Conservation (phyloP, 1,139 yeast genomes). For the Geotrichum restrictum region DNA sequence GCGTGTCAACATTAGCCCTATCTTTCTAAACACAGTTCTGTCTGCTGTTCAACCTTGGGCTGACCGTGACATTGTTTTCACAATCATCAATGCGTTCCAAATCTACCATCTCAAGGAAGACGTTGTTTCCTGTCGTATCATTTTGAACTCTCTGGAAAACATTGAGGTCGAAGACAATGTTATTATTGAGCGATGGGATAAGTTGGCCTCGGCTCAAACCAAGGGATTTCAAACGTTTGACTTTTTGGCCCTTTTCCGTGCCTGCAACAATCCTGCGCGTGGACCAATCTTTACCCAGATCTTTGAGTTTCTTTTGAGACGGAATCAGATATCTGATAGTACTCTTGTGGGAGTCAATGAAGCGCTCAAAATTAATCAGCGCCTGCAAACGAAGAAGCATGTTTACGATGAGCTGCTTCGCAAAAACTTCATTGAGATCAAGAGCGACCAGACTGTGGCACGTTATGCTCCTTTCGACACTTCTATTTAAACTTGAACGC, state of each 20-base stretch:
- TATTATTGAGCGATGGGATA: conserved; percentile 40
- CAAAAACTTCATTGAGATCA: conserved; percentile 20
- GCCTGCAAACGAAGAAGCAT: conserved; percentile 11
- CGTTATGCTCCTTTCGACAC: conserved; percentile 9
- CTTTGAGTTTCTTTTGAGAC: conserved; percentile 16
- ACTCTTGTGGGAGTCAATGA: conserved; percentile 10
- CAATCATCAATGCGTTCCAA: conserved; percentile 59
- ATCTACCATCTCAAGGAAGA: conserved; percentile 58
- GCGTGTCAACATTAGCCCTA: conserved; percentile 62
- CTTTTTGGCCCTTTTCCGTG: conserved; percentile 66
- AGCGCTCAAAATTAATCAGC: conserved; percentile 15
- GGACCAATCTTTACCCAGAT: conserved; percentile 18
- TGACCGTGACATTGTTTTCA: conserved; percentile 60
- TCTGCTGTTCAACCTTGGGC: conserved; percentile 68
- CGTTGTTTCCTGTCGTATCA: conserved; percentile 70
- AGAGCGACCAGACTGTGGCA: conserved; percentile 5
- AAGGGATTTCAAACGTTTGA: conserved; percentile 71
- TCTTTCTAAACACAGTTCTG: conserved; percentile 69
- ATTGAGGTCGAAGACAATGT: conserved; percentile 55
- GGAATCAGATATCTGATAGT: conserved; percentile 11
- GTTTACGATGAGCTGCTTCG: conserved; percentile 16
- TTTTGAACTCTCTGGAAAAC: conserved; percentile 69
- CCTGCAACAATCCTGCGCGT: conserved; percentile 26
- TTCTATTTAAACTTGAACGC: not conserved
- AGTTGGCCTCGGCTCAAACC: conserved; percentile 26